phyloP scores from a whole-genome alignment of 371 early-diverging fungal genomes.

The Mucor lusitanicus region DNA sequence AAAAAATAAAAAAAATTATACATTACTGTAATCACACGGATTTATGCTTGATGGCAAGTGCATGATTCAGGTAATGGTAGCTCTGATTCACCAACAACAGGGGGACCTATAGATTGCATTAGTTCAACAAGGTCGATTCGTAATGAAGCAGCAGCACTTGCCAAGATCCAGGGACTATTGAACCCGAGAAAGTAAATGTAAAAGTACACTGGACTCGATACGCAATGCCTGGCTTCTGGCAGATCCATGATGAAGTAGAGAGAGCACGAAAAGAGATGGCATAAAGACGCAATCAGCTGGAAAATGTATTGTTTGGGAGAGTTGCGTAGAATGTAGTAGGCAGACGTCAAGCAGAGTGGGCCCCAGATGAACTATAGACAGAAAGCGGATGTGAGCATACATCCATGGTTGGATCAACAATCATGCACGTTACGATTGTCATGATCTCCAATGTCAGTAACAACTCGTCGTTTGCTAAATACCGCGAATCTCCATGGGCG shows the following conservation, averaged over 20 bases:
- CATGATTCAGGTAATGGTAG: not conserved
- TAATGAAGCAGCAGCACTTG: conserved; percentile 12
- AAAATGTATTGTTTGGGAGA: conserved; percentile 68
- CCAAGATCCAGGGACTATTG: conserved; percentile 49
- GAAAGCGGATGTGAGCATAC: not conserved
- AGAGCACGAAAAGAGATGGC: conserved; percentile 38
- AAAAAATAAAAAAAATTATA: conserved; percentile 9
- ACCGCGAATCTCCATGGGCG: conserved; percentile 84
- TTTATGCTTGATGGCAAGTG: not conserved
- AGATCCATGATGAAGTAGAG: conserved; percentile 43
- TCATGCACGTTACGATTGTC: conserved; percentile 67
- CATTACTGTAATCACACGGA: not conserved
- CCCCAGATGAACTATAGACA: conserved; percentile 68
- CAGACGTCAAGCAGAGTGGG: conserved; percentile 68
- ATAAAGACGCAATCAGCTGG: conserved; percentile 63
- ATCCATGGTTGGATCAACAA: not conserved
- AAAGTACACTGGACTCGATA: conserved; percentile 44
- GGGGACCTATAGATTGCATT: conserved; percentile 12
- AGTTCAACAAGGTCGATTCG: not conserved
- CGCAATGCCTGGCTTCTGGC: conserved; percentile 32
- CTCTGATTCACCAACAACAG: conserved; percentile 8
- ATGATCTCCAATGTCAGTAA: conserved; percentile 84
- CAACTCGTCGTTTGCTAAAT: conserved; percentile 77
- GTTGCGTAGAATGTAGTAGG: conserved; percentile 62
- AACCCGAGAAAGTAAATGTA: conserved; percentile 48